These are phyloP conservation scores for Corchorus capsularis DNA, from an alignment of 345 rosid species.

Conservation along the genomic window DNA sequence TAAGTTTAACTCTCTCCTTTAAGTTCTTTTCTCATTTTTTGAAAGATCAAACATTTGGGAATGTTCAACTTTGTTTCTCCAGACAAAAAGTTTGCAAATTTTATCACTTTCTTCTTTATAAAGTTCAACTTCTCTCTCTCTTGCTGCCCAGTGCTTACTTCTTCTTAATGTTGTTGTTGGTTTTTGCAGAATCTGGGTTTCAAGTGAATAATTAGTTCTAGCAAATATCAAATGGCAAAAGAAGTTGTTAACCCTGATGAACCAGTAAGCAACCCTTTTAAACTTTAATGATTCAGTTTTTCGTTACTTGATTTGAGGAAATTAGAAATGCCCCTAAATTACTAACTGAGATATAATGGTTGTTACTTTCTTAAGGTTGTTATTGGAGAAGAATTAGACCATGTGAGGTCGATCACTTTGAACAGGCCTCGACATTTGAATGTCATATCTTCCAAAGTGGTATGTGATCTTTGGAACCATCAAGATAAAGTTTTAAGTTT, in stretches of 20 bases:
- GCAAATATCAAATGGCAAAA: conserved; percentile 35
- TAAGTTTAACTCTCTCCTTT: too few relatives aligned
- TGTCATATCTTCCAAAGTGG: conserved; percentile 85
- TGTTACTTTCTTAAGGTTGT: conserved; percentile 56
- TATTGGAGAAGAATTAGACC: conserved; percentile 62
- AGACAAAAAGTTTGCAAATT: too few relatives aligned
- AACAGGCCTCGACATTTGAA: conserved; percentile 88
- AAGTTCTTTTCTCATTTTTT: too few relatives aligned
- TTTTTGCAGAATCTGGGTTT: conserved; percentile 14
- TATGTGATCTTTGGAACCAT: conserved; percentile 24
- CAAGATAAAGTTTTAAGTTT: not conserved
- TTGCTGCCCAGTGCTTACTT: not conserved
- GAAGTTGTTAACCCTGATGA: conserved; percentile 37
- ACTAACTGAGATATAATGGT: conserved; percentile 1
- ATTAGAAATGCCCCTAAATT: not conserved
- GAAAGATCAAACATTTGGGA: too few relatives aligned
- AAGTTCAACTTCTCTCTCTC: not conserved
- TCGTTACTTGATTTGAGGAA: not conserved
- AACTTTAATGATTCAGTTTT: too few relatives aligned
- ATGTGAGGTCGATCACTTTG: conserved; percentile 60
- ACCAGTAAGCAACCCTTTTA: conserved; percentile 24
- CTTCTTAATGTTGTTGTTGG: not conserved
- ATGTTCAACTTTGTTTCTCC: too few relatives aligned
- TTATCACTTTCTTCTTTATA: too few relatives aligned
- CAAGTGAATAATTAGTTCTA: not conserved